Evolutionary conservation across 331 rosid species (phyloP).

Genomic region (Rhamnella rubrinervis): DNA sequence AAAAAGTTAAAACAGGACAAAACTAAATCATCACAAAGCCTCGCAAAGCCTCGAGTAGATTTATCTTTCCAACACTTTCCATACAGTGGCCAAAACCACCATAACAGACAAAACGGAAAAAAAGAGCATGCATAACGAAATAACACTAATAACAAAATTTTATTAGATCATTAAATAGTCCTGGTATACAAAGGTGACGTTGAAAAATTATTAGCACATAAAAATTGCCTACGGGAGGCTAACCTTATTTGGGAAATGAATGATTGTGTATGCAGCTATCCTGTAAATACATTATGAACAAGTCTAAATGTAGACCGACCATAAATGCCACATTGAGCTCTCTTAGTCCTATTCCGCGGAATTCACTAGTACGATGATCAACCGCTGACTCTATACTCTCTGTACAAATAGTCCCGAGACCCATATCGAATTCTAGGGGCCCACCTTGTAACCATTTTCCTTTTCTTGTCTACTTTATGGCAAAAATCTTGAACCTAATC

Average conservation of each 20-base stretch:
- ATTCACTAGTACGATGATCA: slow-evolving; percentile 18
- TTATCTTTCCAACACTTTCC: no score
- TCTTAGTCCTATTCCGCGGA: background rate
- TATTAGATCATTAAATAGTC: background rate
- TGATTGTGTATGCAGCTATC: background rate
- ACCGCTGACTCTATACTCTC: slow-evolving; percentile 37
- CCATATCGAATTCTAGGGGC: slow-evolving; percentile 39
- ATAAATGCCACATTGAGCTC: slow-evolving; percentile 19
- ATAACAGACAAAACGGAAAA: no score
- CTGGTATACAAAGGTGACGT: background rate
- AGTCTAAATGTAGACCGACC: slow-evolving; percentile 24
- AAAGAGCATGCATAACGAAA: no score
- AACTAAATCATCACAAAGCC: no score
- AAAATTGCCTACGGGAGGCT: slow-evolving; percentile 3
- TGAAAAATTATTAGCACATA: background rate
- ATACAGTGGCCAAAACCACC: no score
- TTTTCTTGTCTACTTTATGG: slow-evolving; percentile 7
- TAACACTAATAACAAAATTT: background rate
- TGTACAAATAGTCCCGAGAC: slow-evolving; percentile 53
- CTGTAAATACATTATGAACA: slow-evolving; percentile 15
- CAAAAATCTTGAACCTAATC: slow-evolving; percentile 18
- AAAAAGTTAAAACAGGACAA: no score
- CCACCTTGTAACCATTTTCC: slow-evolving; percentile 20
- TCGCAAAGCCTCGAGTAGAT: no score
- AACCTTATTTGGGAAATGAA: slow-evolving; percentile 15